These are phyloP conservation scores for Lepidium africanum DNA, from an alignment of 345 rosid genomes.

Conservation along the genomic window DNA sequence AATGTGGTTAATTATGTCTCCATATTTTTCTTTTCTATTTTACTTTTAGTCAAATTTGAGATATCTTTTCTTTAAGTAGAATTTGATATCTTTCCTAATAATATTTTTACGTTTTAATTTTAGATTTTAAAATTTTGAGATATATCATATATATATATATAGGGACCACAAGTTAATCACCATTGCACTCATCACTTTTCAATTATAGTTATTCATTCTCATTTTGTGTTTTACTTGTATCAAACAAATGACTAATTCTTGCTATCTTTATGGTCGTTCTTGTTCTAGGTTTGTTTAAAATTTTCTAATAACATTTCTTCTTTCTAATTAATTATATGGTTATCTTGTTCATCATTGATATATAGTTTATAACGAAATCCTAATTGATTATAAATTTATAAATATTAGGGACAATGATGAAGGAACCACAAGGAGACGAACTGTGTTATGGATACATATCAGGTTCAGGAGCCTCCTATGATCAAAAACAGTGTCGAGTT, in stretches of 20 bases:
- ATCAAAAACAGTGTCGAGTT: background rate
- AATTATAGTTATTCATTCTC: background rate
- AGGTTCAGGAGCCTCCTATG: background rate
- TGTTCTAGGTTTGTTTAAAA: background rate
- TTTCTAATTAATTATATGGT: background rate
- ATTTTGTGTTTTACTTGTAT: background rate
- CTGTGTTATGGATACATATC: background rate
- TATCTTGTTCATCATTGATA: background rate
- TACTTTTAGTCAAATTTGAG: background rate
- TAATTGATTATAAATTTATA: background rate
- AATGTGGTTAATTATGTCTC: background rate
- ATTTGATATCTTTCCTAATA: too few species aligned
- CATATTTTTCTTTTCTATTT: background rate
- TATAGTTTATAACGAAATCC: background rate
- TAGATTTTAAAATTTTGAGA: background rate
- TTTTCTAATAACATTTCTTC: background rate
- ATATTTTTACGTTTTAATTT: background rate
- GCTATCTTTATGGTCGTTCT: background rate
- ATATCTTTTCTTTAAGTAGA: background rate
- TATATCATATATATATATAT: background rate
- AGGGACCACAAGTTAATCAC: background rate
- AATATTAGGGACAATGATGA: background rate
- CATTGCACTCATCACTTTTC: background rate
- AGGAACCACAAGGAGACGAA: background rate
- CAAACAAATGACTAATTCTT: background rate